These are phyloP conservation scores for Lentithecium fluviatile DNA, from an alignment of 495 filamentous ascomycete genomes.

Conservation along the genomic window DNA sequence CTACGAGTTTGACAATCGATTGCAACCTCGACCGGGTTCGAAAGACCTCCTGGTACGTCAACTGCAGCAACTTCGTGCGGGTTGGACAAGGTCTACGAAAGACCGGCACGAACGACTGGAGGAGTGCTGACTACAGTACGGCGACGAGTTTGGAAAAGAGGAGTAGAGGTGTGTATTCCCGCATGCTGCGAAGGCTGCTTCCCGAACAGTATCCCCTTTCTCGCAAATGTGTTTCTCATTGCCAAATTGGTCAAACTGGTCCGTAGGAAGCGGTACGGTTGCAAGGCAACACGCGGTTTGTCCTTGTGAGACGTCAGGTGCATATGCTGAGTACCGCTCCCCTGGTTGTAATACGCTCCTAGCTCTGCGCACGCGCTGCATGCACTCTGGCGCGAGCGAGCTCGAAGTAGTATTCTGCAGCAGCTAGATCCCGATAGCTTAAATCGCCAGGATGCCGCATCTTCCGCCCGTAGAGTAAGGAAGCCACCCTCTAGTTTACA, in stretches of 20 bases:
- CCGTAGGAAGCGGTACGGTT: background rate
- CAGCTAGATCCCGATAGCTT: too few species aligned
- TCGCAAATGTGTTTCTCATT: too few species aligned
- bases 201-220: too few species aligned
- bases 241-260: background rate
- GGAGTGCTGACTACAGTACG: too few species aligned
- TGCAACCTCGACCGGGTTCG: slow-evolving; percentile 13
- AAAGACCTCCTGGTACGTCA: too few species aligned
- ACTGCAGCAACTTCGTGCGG: too few species aligned
- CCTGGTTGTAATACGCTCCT: background rate
- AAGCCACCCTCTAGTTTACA: background rate
- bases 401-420: background rate
- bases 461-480: background rate
- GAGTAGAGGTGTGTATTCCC: too few species aligned
- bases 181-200: too few species aligned
- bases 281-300: background rate
- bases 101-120: too few species aligned
- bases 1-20: background rate
- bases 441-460: too few species aligned
- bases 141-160: too few species aligned
- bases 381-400: background rate
- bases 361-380: slow-evolving; percentile 11
- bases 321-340: slow-evolving; percentile 5
- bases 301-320: background rate
- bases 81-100: too few species aligned